Evolutionary conservation across 352 stramenopile genomes (phyloP), one percentile per base, ranked within the genome.

Genomic region (Phytophthora constricta): DNA sequence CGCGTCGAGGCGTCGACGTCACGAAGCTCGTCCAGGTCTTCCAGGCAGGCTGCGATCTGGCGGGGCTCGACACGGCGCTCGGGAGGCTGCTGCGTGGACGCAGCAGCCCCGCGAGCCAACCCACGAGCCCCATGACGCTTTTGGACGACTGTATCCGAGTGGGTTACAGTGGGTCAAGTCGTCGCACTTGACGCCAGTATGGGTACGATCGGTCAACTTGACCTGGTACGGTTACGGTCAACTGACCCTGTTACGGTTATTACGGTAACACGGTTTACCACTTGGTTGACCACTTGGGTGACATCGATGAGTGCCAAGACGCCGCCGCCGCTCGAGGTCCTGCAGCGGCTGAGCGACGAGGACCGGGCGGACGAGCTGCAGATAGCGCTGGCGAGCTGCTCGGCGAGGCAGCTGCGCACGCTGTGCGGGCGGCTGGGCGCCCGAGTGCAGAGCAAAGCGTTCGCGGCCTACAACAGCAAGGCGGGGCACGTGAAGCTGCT

Each of bases 401-500:
- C 64, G 23, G 67, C 56, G 11, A 72, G 62, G 34, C 49, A 67
- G 11, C 22, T 68, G 17, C 57, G 64, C 58, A 55, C 57, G 20
- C 68, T 72, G 42, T 72, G 58, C 41, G 28, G 65, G 16, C 34
- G 45, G 2, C 58, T 68, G 46, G 65, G 58, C 27, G 64, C 68
- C 9, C 65, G 50, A 8, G 65, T 67, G 45, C 51, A 46, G 10
- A 72, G 65, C 23, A 72, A 72, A 34, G 51, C 63, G 34, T 68
- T 68, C 51, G 65, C 65, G 11, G 58, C 43, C 8, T 72, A 72
- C 28, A 58, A 72, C 33, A 64, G 58, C 26, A 72, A 72, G 25
- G 65, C 58, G 17, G 58, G 50, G 14, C 68, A 72, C 28, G 51
- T 51, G 42, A 58, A 72, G 49, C 26, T 72, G 51, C 23, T 72